These are phyloP conservation scores for Dendrobium chrysotoxum DNA, from an alignment of 106 monocot genomes.

Conservation along the genomic window DNA sequence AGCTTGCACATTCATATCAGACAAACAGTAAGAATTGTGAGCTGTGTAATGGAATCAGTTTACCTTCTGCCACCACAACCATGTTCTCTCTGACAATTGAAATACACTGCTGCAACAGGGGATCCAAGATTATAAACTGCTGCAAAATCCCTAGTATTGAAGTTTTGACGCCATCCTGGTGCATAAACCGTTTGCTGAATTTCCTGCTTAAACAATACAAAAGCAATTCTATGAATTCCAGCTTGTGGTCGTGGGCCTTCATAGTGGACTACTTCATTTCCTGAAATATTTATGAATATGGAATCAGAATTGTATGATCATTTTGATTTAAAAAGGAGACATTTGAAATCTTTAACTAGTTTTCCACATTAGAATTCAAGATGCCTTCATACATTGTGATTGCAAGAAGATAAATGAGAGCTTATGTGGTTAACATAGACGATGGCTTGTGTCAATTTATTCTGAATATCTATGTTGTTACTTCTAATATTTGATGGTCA, in stretches of 20 bases:
- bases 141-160: constrained; percentile 35
- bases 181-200: constrained; percentile 22
- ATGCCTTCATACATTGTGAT: not conserved
- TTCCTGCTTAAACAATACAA: constrained; percentile 27
- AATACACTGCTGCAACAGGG: constrained; percentile 28
- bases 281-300: constrained; percentile 14
- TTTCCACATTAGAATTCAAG: not conserved
- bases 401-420: no score
- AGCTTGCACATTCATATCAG: not conserved
- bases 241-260: constrained; percentile 23
- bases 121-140: constrained; percentile 30
- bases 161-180: constrained; percentile 27
- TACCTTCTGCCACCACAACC: constrained; percentile 48
- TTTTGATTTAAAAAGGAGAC: not conserved
- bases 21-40: not conserved
- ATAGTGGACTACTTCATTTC: constrained; percentile 29
- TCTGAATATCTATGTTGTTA: no score
- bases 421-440: not conserved
- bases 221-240: constrained; percentile 40
- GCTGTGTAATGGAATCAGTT: not conserved
- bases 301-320: not conserved
- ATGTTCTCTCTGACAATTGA: constrained; percentile 34
- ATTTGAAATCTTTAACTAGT: not conserved
- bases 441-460: not conserved
- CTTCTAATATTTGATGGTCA: no score